Evolutionary conservation across 1,139 yeast genomes (phyloP), one percentile per base, ranked within the genome.

Genomic region (Taphrina sp.): DNA sequence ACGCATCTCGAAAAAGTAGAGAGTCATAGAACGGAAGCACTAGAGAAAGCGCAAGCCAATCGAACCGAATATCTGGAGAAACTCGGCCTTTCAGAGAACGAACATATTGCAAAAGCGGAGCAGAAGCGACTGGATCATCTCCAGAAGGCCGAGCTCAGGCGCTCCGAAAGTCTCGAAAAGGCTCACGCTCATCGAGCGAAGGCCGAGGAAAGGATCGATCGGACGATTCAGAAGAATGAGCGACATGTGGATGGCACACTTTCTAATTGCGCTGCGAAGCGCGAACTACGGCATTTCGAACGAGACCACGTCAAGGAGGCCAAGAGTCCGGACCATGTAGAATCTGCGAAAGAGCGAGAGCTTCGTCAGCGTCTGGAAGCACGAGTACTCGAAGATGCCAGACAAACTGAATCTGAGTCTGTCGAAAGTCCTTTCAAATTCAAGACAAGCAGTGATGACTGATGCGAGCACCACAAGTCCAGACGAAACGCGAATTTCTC

Each of bases 401-500:
- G n/a, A n/a, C n/a, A n/a, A n/a, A n/a, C n/a, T n/a, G n/a, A n/a
- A n/a, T n/a, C n/a, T n/a, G n/a, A n/a, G n/a, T n/a, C n/a, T n/a
- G n/a, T n/a, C n/a, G n/a, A n/a, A n/a, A n/a, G n/a, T n/a, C n/a
- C n/a, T n/a, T 38, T 38, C 16, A 38, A 28, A 1, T 16, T 38
- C 43, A 38, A 38, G 43, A 38, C 43, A 2, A 38, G 43, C 10
- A 22, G 43, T 8, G 43, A 38, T 12, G 43, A 38, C 43, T 38
- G 16, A 16, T 33, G 14, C 37, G 8, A 7, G 7, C 8, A 33
- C 10, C 37, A 8, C 2, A 2, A 14, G 2, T 33, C 19, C 14
- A 33, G 14, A 33, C 17, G 14, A 14, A 5, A n/a, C n/a, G n/a
- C n/a, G n/a, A n/a, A n/a, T n/a, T n/a, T n/a, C n/a, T n/a, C n/a